phyloP scores from a whole-genome alignment of 1,139 yeast genomes.

The Geotrichum europaeum region DNA sequence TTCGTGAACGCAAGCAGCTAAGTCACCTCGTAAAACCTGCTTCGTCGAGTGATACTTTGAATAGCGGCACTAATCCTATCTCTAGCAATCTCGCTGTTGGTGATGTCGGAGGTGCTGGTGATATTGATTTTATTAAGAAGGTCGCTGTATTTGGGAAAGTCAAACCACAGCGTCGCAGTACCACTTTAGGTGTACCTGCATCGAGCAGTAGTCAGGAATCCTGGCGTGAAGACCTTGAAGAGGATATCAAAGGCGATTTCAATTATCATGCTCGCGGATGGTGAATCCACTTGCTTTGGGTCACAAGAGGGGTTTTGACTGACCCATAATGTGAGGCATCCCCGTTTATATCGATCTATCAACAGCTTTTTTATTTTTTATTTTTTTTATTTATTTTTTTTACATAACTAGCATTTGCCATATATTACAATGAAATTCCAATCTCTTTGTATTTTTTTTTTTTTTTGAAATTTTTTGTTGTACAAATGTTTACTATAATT shows the following conservation, averaged over 20 bases:
- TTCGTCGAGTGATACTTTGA: not conserved
- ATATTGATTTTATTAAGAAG: not conserved
- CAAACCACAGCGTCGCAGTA: conserved; percentile 23
- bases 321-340: too few relatives aligned
- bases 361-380: not conserved
- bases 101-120: not conserved
- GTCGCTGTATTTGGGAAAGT: not conserved
- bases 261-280: conserved; percentile 39
- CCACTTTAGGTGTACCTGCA: conserved; percentile 26
- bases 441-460: not conserved
- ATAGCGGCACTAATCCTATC: not conserved
- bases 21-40: conserved; percentile 7
- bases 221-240: conserved; percentile 33
- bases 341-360: not conserved
- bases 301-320: not conserved
- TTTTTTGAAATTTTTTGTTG: not conserved
- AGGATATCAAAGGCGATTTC: conserved; percentile 31
- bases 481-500: not conserved
- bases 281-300: conserved; percentile 20
- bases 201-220: conserved; percentile 18
- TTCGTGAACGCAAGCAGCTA: conserved; percentile 54
- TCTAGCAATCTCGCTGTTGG: not conserved
- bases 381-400: not conserved
- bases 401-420: not conserved
- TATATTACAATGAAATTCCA: not conserved